Evolutionary conservation across 129 eudicot genomes (phyloP).

Genomic region (Escallonia herrerae): DNA sequence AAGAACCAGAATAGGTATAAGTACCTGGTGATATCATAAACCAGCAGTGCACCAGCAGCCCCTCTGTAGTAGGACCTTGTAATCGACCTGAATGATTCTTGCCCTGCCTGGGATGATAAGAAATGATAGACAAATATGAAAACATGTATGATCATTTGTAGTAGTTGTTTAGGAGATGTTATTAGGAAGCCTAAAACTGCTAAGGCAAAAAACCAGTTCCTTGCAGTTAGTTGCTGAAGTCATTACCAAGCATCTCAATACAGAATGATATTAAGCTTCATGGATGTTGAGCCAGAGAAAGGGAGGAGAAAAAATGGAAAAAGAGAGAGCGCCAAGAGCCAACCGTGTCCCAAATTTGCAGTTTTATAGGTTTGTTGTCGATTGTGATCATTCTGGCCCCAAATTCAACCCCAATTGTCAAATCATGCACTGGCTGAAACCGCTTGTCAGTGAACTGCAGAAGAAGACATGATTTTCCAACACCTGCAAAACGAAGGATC

Average conservation of each 20-base stretch:
- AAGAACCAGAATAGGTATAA: neutral
- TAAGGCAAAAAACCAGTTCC: neutral
- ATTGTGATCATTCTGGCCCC: slow-evolving; percentile 88
- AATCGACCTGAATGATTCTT: slow-evolving; percentile 80
- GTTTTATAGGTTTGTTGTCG: slow-evolving; percentile 67
- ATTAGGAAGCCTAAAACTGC: no score
- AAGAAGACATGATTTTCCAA: slow-evolving; percentile 72
- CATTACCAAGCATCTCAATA: no score
- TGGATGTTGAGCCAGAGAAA: no score
- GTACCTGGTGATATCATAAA: slow-evolving; percentile 86
- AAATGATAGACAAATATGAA: neutral
- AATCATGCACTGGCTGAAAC: slow-evolving; percentile 82
- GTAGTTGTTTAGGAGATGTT: no score
- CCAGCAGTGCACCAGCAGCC: slow-evolving; percentile 90
- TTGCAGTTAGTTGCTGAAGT: neutral
- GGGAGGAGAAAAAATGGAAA: neutral
- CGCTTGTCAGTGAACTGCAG: slow-evolving; percentile 95
- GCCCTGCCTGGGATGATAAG: slow-evolving; percentile 65
- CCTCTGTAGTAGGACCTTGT: slow-evolving; percentile 90
- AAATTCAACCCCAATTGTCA: slow-evolving; percentile 85
- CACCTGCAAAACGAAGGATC: slow-evolving; percentile 22
- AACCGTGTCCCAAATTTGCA: slow-evolving; percentile 74
- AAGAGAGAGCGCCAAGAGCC: slow-evolving; percentile 3
- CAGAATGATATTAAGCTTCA: no score
- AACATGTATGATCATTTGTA: no score